phyloP scores from a whole-genome alignment of 2,329 filamentous ascomycete species.

The Orbilia quercus region DNA sequence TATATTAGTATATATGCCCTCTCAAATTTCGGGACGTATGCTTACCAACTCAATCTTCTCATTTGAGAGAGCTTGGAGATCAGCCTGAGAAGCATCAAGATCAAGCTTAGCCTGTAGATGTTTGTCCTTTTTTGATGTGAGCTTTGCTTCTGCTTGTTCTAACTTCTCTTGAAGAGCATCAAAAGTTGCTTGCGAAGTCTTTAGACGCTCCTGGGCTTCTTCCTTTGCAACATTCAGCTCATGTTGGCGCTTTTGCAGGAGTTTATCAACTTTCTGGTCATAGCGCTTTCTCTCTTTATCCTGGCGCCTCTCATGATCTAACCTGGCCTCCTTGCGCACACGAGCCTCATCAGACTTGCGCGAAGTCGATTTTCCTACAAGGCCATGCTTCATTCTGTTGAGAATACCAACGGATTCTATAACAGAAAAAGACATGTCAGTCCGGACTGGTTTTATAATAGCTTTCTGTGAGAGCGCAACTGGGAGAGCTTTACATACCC shows the following conservation, averaged over 20 bases:
- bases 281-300: constrained; percentile 10
- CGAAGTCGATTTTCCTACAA: constrained; percentile 14
- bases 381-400: background rate
- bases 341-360: constrained; percentile 21
- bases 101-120: constrained; percentile 28
- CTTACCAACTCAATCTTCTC: constrained; percentile 22
- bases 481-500: background rate
- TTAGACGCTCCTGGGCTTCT: constrained; percentile 24
- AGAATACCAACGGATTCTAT: constrained; percentile 1
- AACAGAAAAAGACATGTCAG: too few relatives aligned
- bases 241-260: constrained; percentile 23
- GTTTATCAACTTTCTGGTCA: constrained; percentile 22
- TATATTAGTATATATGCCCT: background rate
- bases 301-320: constrained; percentile 17
- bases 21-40: background rate
- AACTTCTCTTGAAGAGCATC: constrained; percentile 22
- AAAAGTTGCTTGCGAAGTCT: constrained; percentile 32
- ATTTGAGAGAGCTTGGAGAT: constrained; percentile 19
- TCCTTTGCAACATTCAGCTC: constrained; percentile 37
- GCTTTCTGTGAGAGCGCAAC: too few relatives aligned
- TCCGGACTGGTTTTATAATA: too few relatives aligned
- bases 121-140: constrained; percentile 9
- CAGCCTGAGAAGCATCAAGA: constrained; percentile 24
- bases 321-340: constrained; percentile 1
- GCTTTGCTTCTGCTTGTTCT: constrained; percentile 10